Evolutionary conservation across 2,329 filamentous ascomycete genomes (phyloP).

Genomic region (Fusarium sp.): DNA sequence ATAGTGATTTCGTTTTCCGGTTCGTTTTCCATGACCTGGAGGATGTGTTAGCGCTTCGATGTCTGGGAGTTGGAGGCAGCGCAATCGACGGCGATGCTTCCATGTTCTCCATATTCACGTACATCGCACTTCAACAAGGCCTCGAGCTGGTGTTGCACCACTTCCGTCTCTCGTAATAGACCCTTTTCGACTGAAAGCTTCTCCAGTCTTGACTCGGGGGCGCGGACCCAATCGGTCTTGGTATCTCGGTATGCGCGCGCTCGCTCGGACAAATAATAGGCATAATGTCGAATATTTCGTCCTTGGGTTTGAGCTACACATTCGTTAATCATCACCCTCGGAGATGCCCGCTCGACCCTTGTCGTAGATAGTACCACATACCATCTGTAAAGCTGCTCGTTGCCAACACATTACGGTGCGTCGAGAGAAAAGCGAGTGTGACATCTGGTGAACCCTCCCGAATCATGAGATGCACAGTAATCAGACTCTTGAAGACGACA

Average conservation of each 20-base stretch:
- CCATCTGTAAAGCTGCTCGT: constrained; percentile 94
- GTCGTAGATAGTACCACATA: constrained; percentile 57
- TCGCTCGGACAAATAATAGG: constrained; percentile 85
- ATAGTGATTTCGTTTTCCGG: constrained; percentile 97
- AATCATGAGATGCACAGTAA: constrained; percentile 97
- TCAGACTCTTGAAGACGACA: constrained; percentile 97
- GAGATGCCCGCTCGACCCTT: neutral
- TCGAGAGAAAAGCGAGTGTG: constrained; percentile 85
- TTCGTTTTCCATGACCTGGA: constrained; percentile 84
- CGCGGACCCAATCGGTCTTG: constrained; percentile 89
- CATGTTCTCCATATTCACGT: constrained; percentile 51
- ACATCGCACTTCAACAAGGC: constrained; percentile 92
- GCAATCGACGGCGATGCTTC: neutral
- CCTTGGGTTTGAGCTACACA: constrained; percentile 88
- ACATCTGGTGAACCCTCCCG: constrained; percentile 92
- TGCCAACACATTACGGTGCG: constrained; percentile 84
- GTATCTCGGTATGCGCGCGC: constrained; percentile 86
- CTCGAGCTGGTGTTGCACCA: constrained; percentile 87
- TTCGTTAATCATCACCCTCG: constrained; percentile 18
- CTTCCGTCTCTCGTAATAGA: constrained; percentile 89
- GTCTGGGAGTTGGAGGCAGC: neutral
- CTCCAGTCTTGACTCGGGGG: constrained; percentile 85
- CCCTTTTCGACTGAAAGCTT: constrained; percentile 91
- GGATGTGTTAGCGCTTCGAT: constrained; percentile 11
- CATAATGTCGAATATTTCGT: constrained; percentile 92